Evolutionary conservation across 805 yeast species (phyloP), one percentile per base, ranked within the genome.

Genomic region (Wickerhamiella musiphila): DNA sequence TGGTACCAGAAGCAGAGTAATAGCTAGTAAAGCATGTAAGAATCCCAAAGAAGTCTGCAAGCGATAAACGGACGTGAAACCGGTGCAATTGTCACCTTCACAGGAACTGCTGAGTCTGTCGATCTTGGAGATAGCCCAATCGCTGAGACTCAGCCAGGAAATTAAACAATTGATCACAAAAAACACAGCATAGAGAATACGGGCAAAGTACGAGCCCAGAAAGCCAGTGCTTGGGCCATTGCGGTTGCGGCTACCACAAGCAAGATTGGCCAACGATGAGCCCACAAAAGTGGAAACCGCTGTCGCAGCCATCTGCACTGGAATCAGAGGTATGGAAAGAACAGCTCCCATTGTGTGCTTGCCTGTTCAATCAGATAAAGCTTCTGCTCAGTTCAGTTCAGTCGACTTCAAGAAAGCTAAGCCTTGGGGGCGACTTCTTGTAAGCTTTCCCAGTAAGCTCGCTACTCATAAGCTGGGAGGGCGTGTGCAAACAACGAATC

Each of bases 51-150:
- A 84, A 49, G 83, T 78, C 54, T 82, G 82, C 45, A 90, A 61
- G 35, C 96, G 60, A 51, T 90, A 92, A n/a, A 90, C 95, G 4
- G 93, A 84, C 11, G 82, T 79, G 54, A 86, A 90, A 29, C 95
- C 93, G 53, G 94, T 83, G 44, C 78, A 78, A 35, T 78, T 76
- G 15, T 70, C 69, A 10, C 90, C 93, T 27, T 73, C 71, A 56
- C 98, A 86, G 26, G 68, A 72, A 40, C 65, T 65, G 44, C 73
- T 74, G 47, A 78, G 68, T 36, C 66, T 61, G 10, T 81, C 82
- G 6, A 90, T 70, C 56, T 78, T 69, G 36, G 70, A 63, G 13
- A 76, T 65, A 4, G 86, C 72, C 53, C 78, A 76, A 39, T 82
- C 82, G 12, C 92, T 72, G 34, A 90, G 66, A 57, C 78, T 79